These are phyloP conservation scores for Circinella minor DNA, from an alignment of 371 early-diverging fungal genomes.

Conservation along the genomic window DNA sequence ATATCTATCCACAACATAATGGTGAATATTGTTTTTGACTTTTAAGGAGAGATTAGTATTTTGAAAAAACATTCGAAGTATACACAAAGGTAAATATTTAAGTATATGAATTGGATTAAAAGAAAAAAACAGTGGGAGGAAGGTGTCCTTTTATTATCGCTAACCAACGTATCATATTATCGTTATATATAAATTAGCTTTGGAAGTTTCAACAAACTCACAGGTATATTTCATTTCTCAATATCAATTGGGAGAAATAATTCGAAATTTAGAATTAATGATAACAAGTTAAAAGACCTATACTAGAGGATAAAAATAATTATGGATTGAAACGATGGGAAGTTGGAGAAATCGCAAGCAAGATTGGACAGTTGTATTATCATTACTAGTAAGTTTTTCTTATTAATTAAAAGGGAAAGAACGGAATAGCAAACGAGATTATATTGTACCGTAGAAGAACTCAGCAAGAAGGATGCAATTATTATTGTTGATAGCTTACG, in stretches of 20 bases:
- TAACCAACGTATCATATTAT: no score
- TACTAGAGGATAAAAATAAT: conserved; percentile 84
- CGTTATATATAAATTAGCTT: no score
- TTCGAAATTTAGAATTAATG: background rate
- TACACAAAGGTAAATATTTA: conserved; percentile 77
- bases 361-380: conserved; percentile 94
- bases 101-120: no score
- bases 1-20: background rate
- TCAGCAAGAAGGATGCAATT: no score
- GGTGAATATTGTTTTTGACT: background rate
- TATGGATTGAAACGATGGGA: conserved; percentile 97
- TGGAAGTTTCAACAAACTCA: conserved; percentile 97
- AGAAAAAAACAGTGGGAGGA: background rate
- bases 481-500: conserved; percentile 59
- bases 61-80: conserved; percentile 96
- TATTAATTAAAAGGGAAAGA: background rate
- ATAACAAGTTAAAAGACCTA: conserved; percentile 49
- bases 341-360: conserved; percentile 97
- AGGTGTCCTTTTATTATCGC: background rate
- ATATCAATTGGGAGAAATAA: no score
- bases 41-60: conserved; percentile 62
- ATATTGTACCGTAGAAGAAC: no score
- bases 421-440: background rate
- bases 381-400: conserved; percentile 74
- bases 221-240: conserved; percentile 46